phyloP scores from a whole-genome alignment of 148 eudicot genomes.

The Oxyria digyna region DNA sequence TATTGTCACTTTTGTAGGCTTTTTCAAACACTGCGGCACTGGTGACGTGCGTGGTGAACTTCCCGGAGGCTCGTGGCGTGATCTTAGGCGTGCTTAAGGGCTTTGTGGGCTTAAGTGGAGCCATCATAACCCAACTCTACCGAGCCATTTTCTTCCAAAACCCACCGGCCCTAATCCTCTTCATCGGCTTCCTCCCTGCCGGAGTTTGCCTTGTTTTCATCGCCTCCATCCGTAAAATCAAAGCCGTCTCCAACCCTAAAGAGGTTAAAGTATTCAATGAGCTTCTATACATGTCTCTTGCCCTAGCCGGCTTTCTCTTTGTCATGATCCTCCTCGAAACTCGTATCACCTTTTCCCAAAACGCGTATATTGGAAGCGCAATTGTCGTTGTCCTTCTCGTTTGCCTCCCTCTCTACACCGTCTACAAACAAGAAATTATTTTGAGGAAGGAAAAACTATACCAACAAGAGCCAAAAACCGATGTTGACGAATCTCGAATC shows the following conservation, averaged over 20 bases:
- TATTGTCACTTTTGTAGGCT: not conserved
- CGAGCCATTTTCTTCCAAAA: slow-evolving; percentile 18
- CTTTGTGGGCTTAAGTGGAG: slow-evolving; percentile 24
- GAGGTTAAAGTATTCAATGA: slow-evolving; percentile 20
- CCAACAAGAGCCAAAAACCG: not conserved
- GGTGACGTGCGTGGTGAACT: slow-evolving; percentile 25
- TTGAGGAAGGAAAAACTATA: not conserved
- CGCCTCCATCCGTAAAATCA: slow-evolving; percentile 13
- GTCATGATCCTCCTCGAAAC: slow-evolving; percentile 19
- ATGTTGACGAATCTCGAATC: not conserved
- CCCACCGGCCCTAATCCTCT: slow-evolving; percentile 15
- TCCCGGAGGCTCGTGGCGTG: slow-evolving; percentile 21
- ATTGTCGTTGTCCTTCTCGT: slow-evolving; percentile 10
- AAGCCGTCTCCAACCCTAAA: slow-evolving; percentile 9
- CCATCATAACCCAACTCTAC: slow-evolving; percentile 23
- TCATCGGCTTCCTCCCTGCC: slow-evolving; percentile 21
- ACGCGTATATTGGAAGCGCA: slow-evolving; percentile 10
- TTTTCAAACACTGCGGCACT: slow-evolving; percentile 24
- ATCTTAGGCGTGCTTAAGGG: slow-evolving; percentile 24
- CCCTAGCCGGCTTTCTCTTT: slow-evolving; percentile 21
- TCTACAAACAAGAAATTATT: slow-evolving; percentile 12
- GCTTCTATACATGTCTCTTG: slow-evolving; percentile 21
- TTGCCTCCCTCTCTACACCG: slow-evolving; percentile 12
- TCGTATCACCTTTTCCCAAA: slow-evolving; percentile 10
- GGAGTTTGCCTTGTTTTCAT: slow-evolving; percentile 14